Conservation (phyloP, 2,329 filamentous ascomycete genomes). For the Alternaria triticina region DNA sequence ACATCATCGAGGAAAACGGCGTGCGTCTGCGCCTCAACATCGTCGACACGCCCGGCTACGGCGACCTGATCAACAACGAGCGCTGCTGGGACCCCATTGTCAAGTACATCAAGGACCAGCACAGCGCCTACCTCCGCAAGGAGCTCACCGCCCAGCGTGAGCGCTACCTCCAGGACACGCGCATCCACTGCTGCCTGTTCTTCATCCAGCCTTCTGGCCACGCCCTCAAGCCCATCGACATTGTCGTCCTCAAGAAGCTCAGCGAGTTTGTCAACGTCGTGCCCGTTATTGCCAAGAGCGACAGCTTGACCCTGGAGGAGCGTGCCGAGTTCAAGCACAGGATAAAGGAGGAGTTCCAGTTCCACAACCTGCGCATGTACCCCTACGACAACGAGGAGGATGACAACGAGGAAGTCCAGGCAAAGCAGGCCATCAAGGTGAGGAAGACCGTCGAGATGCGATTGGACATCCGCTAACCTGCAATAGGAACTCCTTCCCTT, state of each 20-base stretch:
- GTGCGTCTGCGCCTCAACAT: slow-evolving; percentile 98
- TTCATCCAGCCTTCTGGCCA: slow-evolving; percentile 99
- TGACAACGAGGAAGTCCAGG: slow-evolving; percentile 90
- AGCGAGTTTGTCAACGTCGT: slow-evolving; percentile 99
- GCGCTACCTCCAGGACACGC: slow-evolving; percentile 98
- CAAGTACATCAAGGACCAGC: slow-evolving; percentile 99
- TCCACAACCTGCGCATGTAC: slow-evolving; percentile 99
- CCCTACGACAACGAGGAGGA: slow-evolving; percentile 99
- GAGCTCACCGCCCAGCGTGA: slow-evolving; percentile 99
- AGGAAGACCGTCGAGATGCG: slow-evolving; percentile 28
- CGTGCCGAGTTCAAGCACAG: slow-evolving; percentile 93
- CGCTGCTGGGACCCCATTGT: slow-evolving; percentile 99
- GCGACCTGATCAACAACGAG: slow-evolving; percentile 99
- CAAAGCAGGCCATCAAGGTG: slow-evolving; percentile 98
- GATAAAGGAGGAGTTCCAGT: slow-evolving; percentile 99
- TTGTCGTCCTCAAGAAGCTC: slow-evolving; percentile 99
- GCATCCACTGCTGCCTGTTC: slow-evolving; percentile 99
- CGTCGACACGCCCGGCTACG: slow-evolving; percentile 97
- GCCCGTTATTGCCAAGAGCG: slow-evolving; percentile 97
- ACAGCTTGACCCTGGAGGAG: slow-evolving; percentile 95
- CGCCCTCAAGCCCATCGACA: slow-evolving; percentile 98
- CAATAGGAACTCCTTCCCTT: slow-evolving; percentile 88
- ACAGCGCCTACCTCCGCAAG: slow-evolving; percentile 98
- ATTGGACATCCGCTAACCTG: slow-evolving; percentile 42
- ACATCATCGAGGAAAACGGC: slow-evolving; percentile 99